These are phyloP conservation scores for Tetradesmus obliquus DNA, from an alignment of 139 green algal species.

Conservation along the genomic window DNA sequence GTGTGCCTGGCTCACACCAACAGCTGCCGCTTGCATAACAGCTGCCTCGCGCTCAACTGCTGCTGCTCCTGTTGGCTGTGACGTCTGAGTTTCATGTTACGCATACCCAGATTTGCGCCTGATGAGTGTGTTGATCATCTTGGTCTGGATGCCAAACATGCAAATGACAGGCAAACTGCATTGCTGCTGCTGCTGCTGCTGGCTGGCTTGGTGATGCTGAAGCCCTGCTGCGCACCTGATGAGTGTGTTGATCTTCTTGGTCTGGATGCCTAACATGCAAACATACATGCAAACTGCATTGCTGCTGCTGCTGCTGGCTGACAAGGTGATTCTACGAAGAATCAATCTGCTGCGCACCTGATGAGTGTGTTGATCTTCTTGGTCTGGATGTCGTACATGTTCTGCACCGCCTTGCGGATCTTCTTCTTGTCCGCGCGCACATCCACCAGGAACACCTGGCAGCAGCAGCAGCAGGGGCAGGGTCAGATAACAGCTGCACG, in stretches of 20 bases:
- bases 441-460: conserved; percentile 95
- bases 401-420: conserved; percentile 94
- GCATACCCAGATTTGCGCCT: conserved; percentile 26
- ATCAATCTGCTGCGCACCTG: conserved; percentile 59
- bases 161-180: background rate
- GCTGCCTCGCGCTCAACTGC: too few relatives aligned
- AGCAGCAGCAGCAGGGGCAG: background rate
- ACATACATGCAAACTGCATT: background rate
- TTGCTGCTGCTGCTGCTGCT: conserved; percentile 5
- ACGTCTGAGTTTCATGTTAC: too few relatives aligned
- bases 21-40: too few relatives aligned
- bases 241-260: conserved; percentile 98
- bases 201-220: background rate
- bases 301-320: conserved; percentile 14
- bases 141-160: conserved; percentile 98
- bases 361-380: conserved; percentile 99
- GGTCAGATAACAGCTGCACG: too few relatives aligned
- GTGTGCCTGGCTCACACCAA: too few relatives aligned
- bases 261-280: conserved; percentile 97
- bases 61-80: too few relatives aligned
- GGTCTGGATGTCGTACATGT: conserved; percentile 98
- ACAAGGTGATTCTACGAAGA: background rate
- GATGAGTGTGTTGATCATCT: conserved; percentile 99
- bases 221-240: conserved; percentile 80
- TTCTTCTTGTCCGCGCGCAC: conserved; percentile 88